phyloP scores from a whole-genome alignment of 2,329 filamentous ascomycete species.

The Uncinocarpus reesii region DNA sequence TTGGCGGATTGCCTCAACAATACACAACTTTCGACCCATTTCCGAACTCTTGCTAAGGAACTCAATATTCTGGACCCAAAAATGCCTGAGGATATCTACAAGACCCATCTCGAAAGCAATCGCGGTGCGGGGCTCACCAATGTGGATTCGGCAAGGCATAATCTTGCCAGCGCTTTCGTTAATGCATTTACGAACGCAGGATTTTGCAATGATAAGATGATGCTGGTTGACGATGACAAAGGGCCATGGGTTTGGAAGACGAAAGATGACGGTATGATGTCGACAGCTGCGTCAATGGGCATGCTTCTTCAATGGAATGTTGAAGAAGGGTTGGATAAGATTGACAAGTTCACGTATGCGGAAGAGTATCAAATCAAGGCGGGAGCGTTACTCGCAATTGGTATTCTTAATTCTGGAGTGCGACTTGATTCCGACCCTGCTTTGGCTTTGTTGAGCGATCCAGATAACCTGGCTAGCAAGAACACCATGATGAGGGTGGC shows the following conservation, averaged over 20 bases:
- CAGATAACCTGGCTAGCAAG: slow-evolving; percentile 67
- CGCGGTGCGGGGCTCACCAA: slow-evolving; percentile 88
- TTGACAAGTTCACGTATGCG: slow-evolving; percentile 86
- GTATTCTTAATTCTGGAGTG: slow-evolving; percentile 91
- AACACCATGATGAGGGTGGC: slow-evolving; percentile 68
- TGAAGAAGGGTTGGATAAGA: slow-evolving; percentile 80
- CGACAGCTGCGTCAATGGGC: slow-evolving; percentile 85
- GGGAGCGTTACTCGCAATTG: slow-evolving; percentile 82
- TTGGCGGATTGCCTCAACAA: slow-evolving; percentile 79
- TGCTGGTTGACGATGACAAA: slow-evolving; percentile 82
- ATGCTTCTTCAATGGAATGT: slow-evolving; percentile 90
- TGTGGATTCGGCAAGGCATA: slow-evolving; percentile 88
- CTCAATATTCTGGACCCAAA: slow-evolving; percentile 95
- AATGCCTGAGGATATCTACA: slow-evolving; percentile 97
- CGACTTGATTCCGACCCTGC: slow-evolving; percentile 82
- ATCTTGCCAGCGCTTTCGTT: slow-evolving; percentile 89
- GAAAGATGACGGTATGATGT: slow-evolving; percentile 95
- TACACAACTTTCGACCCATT: slow-evolving; percentile 76
- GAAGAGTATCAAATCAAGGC: slow-evolving; percentile 77
- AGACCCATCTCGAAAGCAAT: slow-evolving; percentile 93
- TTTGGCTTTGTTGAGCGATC: slow-evolving; percentile 71
- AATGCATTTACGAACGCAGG: slow-evolving; percentile 96
- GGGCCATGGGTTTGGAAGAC: slow-evolving; percentile 98
- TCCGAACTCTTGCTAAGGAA: slow-evolving; percentile 88
- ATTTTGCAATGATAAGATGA: slow-evolving; percentile 93